Base-by-base conservation (phyloP, 345 rosid genomes). In the Citrus glauca region DNA sequence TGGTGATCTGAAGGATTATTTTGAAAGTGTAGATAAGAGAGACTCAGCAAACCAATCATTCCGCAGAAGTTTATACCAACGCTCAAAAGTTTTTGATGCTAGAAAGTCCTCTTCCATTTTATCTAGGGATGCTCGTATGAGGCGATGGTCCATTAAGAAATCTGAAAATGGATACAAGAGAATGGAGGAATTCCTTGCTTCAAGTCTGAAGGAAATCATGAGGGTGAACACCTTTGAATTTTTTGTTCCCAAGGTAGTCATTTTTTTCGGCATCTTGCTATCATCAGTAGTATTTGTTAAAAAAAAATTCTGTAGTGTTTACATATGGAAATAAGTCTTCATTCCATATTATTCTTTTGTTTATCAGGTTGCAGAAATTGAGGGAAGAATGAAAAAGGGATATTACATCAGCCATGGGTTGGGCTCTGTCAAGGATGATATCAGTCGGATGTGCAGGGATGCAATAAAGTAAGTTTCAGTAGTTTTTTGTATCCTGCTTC, bases 381-480 rank as follows among this genome's bases (percentile, higher is more conserved):
- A 97, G 74, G 90, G 86, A 42, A 90, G 87, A 80, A 93, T 97
- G 91, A 87, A 86, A 83, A 93, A 81, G 66, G 98, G 99, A 60
- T 93, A 93, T 82, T 97, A 97, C 75, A 82, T 90, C 56, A 85
- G 91, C 82, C 94, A 88, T 84, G 98, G 99, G 79, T 87, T 97
- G 85, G 86, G 83, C 74, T 88, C 91, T 83, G 97, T 94, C 75
- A 94, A 89, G 89, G 98, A 94, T 81, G 99, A 97, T 86, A 94
- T 97, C 84, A 84, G 97, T 83, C 90, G 94, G 80, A 94, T 97
- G 93, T 94, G 99, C 89, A 89, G 96, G 86, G 99, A 97, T 86
- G 99, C 99, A 66, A 90, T 94, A 70, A 97, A 94, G 99, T 94
- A 93, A 85, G 92, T 66, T 77, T 37, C 68, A 72, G 57, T 77